Evolutionary conservation across 306 rosid genomes (phyloP), one percentile per base, ranked within the genome.

Genomic region (Oxytropis ochrocephala): DNA sequence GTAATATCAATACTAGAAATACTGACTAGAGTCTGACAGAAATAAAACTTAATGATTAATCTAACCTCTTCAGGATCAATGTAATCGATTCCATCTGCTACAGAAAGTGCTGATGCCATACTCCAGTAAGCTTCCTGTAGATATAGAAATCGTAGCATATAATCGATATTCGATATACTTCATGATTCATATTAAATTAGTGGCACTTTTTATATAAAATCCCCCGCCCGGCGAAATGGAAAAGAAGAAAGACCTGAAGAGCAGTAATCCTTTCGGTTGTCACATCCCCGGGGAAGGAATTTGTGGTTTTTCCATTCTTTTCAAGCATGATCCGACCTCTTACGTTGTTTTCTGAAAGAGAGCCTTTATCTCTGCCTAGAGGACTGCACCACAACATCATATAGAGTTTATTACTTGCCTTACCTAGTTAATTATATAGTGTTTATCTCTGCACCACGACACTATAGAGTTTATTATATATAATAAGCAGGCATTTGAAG

Each of bases 51-150:
- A 41, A 64, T 27, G 48, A 55, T 12, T 66, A 83, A 29, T 60
- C 75, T 53, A 80, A 93, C 98, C 98, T 94, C 98, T 78, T 94
- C 96, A 21, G 98, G 97, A 83, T 94, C 88, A 44, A 96, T 88
- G 78, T 90, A 93, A 78, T 93, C 97, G 53, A 93, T 81, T 78
- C 98, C 98, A 86, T 94, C 97, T 35, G 96, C 98, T 85, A 88
- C 96, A 41, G 88, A 94, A 56, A 94, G 90, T 27, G 94, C 97
- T 41, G 94, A 85, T 16, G 96, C 96, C 94, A 94, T 88, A 75
- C 92, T 90, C 92, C 90, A 83, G 86, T 93, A 90, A 59, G 92
- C 96, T 79, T 94, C 98, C 97, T 94, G 83, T 62, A 74, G 59
- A 57, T 19, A 29, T 72, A 8, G 76, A 72, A 67, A 75, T 49